Conservation (phyloP, 805 yeast genomes). For the Dipodascopsis tothii region DNA sequence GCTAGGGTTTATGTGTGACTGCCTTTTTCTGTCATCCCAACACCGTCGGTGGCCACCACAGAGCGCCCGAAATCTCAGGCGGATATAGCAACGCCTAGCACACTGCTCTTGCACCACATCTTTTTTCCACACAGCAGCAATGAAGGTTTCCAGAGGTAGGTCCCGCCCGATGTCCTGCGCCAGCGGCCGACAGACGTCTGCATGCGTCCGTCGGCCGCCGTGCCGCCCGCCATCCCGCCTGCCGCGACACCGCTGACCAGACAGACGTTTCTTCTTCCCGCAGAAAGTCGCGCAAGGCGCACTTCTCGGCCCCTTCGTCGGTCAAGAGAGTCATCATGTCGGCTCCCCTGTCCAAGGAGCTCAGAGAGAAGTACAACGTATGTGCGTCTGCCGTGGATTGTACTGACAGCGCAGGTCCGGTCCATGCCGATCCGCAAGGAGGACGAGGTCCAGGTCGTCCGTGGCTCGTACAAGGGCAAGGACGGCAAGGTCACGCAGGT, state of each 20-base stretch:
- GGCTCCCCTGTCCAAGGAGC: conserved; percentile 98
- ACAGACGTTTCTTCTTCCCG: conserved; percentile 98
- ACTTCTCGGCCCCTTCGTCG: conserved; percentile 96
- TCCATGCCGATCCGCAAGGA: conserved; percentile 96
- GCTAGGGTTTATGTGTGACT: no score
- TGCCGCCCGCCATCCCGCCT: no score
- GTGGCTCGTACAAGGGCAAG: conserved; percentile 99
- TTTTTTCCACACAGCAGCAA: neutral
- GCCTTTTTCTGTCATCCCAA: no score
- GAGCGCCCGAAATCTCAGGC: no score
- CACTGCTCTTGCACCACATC: no score
- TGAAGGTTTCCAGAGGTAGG: conserved; percentile 2
- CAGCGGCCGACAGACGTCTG: no score
- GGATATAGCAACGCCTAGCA: no score
- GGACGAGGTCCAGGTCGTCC: conserved; percentile 89
- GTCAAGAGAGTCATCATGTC: conserved; percentile 90
- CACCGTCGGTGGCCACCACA: no score
- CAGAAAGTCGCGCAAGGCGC: conserved; percentile 99
- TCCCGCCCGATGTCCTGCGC: neutral
- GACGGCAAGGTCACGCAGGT: conserved; percentile 97
- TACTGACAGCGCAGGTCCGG: conserved; percentile 42
- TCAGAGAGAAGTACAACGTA: conserved; percentile 86
- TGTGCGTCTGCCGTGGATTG: neutral
- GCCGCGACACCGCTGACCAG: neutral
- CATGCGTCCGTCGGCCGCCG: no score